phyloP scores from a whole-genome alignment of 139 green algal species.

The Chlorella vulgaris region DNA sequence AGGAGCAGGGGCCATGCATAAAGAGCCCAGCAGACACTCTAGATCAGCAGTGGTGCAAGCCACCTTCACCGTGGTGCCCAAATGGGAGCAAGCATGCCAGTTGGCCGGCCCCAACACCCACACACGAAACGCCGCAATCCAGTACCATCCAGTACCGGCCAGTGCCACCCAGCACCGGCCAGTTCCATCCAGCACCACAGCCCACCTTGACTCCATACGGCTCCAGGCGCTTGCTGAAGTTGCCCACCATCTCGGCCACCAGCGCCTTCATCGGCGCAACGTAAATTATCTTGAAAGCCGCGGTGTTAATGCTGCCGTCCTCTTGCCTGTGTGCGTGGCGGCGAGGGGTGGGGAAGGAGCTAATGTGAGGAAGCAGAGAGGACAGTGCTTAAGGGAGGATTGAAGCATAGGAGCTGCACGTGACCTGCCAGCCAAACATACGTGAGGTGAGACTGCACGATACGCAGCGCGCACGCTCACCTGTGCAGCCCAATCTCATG shows the following conservation, averaged over 20 bases:
- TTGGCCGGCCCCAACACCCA: too few relatives aligned
- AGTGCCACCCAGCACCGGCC: neutral
- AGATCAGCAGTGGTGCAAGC: neutral
- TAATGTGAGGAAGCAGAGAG: neutral
- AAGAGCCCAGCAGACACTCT: too few relatives aligned
- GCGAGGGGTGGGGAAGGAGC: neutral
- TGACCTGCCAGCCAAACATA: neutral
- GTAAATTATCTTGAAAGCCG: constrained; percentile 97
- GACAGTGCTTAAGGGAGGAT: too few relatives aligned
- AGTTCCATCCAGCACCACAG: neutral
- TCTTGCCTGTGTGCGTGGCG: constrained; percentile 26
- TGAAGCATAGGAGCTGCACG: neutral
- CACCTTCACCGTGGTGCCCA: neutral
- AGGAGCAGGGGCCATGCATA: too few relatives aligned
- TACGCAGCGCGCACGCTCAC: too few relatives aligned
- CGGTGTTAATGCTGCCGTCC: constrained; percentile 87
- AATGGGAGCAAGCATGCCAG: neutral
- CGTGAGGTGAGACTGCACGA: too few relatives aligned
- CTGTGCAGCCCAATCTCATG: constrained; percentile 88
- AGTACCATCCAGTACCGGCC: neutral
- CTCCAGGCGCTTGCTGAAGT: constrained; percentile 64
- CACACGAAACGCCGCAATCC: too few relatives aligned
- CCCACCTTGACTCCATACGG: constrained; percentile 54
- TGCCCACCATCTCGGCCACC: constrained; percentile 99
- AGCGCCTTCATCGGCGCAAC: constrained; percentile 99